Evolutionary conservation across 495 filamentous ascomycete species (phyloP).

Genomic region (Cudoniella acicularis): DNA sequence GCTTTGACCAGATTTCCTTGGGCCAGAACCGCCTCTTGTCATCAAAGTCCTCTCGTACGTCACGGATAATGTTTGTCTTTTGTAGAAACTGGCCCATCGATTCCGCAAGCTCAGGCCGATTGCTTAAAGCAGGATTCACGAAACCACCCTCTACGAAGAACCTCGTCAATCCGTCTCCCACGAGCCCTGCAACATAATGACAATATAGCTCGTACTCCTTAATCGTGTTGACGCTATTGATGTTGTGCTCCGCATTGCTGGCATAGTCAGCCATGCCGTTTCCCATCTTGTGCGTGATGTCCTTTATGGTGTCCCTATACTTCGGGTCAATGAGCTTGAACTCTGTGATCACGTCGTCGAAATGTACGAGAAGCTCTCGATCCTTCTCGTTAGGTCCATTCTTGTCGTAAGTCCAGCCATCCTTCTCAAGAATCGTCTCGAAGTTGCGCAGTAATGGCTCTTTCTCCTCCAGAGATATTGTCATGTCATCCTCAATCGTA

Average conservation of each 20-base stretch:
- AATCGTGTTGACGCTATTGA: conserved; percentile 75
- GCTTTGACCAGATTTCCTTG: conserved; percentile 91
- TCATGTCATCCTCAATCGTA: conserved; percentile 98
- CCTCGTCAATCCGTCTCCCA: conserved; percentile 88
- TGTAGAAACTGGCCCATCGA: conserved; percentile 97
- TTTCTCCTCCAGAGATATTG: conserved; percentile 73
- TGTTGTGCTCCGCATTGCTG: conserved; percentile 73
- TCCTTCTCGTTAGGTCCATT: conserved; percentile 94
- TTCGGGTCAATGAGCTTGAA: conserved; percentile 82
- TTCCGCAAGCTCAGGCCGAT: conserved; percentile 77
- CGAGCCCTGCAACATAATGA: conserved; percentile 92
- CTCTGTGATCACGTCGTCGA: conserved; percentile 80
- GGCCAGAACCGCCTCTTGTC: conserved; percentile 92
- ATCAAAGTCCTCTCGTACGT: conserved; percentile 83
- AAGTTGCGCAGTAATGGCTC: conserved; percentile 85
- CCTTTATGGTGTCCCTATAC: conserved; percentile 84
- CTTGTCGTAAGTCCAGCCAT: conserved; percentile 85
- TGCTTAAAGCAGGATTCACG: conserved; percentile 78
- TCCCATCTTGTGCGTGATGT: conserved; percentile 93
- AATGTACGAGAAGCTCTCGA: conserved; percentile 84
- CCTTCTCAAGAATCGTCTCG: conserved; percentile 66
- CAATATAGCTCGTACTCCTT: conserved; percentile 94
- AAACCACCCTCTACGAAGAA: conserved; percentile 86
- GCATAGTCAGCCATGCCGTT: conserved; percentile 97
- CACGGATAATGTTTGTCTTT: conserved; percentile 98